These are phyloP conservation scores for Blastomyces gilchristii DNA, from an alignment of 2,329 filamentous ascomycete genomes.

Conservation along the genomic window DNA sequence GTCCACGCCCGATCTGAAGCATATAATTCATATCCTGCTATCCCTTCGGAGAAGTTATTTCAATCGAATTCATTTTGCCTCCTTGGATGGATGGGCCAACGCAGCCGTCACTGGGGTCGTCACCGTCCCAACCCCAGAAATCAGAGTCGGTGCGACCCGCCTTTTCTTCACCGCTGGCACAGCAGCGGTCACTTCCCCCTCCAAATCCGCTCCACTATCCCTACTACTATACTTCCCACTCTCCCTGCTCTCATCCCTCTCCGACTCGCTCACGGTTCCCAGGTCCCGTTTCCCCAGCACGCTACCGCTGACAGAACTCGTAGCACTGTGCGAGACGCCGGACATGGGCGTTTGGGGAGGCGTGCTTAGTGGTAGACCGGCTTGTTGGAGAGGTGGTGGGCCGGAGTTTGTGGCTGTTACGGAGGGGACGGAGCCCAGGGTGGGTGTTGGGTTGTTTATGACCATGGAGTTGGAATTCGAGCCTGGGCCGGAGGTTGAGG, in stretches of 20 bases:
- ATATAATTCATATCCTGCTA: neutral
- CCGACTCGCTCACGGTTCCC: conserved; percentile 33
- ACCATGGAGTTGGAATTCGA: conserved; percentile 10
- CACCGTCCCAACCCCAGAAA: conserved; percentile 4
- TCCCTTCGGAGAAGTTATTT: neutral
- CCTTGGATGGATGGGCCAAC: neutral
- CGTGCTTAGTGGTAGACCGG: conserved; percentile 62
- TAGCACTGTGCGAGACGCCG: conserved; percentile 43
- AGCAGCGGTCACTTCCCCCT: neutral
- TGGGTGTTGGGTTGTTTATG: conserved; percentile 67
- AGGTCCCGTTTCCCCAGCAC: conserved; percentile 45
- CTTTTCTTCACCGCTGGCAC: conserved; percentile 14
- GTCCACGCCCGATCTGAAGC: neutral
- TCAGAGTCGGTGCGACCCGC: conserved; percentile 16
- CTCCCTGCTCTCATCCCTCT: conserved; percentile 34
- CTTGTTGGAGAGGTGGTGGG: conserved; percentile 22
- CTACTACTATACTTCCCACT: conserved; percentile 2
- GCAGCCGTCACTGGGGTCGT: neutral
- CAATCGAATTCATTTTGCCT: neutral
- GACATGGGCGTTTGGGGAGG: conserved; percentile 75
- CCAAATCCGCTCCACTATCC: conserved; percentile 4
- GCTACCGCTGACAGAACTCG: conserved; percentile 44
- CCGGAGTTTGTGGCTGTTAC: conserved; percentile 62
- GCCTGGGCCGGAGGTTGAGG: conserved; percentile 6
- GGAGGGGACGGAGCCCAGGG: conserved; percentile 64